Evolutionary conservation across 2,329 filamentous ascomycete genomes (phyloP), one percentile per base, ranked within the genome.

Genomic region (Beauveria brongniartii): DNA sequence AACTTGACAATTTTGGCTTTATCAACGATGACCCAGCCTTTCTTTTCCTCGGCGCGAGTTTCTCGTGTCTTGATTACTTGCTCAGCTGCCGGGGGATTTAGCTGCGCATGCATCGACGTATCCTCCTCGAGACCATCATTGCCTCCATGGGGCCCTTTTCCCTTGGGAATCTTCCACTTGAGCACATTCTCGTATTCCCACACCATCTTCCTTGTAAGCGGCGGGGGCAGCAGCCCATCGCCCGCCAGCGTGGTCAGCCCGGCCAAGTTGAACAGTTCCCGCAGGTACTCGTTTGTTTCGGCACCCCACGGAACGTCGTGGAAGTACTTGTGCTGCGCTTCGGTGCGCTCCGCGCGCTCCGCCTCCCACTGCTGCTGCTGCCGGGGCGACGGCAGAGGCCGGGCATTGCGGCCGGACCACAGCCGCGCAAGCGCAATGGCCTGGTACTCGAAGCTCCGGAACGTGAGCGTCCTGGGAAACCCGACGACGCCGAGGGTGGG

Each of bases 401-500:
- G 61, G 0, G 72, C 65, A 34, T 77, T 75, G 16, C 80, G 70
- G 0, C 72, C 72, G 0, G 80, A 70, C 65, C 77, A 82, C 0
- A 82, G 65, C 2, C 81, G 72, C 3, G 81, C 80, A 0, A 83
- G 68, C 1, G 81, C 80, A 46, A 83, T 71, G 1, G 79, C 80
- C 66, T 83, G 81, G 63, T 83, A 83, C 67, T 83, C 81, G 63
- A 83, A 83, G 41, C 77, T 79, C 7, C 81, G 69, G 61, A 83
- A 83, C 0, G 59, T 61, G 34, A 61, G 20, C 8, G 59, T 57
- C 30, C 26, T 50, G n/a, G 59, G 53, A 10, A 61, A 61, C 3
- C 59, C 59, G 3, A 61, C 59, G 8, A 26, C 28, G 0, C 74
- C 82, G 0, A 86, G 69, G 0, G 77, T 80, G 0, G 74, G 68